Evolutionary conservation across 2,329 filamentous ascomycete species (phyloP), one percentile per base, ranked within the genome.

Genomic region (Cucurbitaria berberidis): DNA sequence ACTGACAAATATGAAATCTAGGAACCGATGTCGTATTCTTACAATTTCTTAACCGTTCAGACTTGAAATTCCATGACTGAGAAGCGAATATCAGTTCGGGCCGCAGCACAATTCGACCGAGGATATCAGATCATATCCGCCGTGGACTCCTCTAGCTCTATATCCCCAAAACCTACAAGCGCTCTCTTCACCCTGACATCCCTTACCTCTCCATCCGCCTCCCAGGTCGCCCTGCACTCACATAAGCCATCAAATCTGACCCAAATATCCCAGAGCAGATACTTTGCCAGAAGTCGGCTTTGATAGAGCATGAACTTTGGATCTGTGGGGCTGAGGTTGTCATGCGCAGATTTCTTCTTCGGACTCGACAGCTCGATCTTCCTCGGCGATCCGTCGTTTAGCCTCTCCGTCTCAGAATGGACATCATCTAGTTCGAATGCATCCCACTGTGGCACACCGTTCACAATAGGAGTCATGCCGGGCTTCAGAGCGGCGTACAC

Each of bases 261-360:
- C 56, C 56, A 61, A 1, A 61, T 29, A 44, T 53, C 50, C 38
- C 46, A 38, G 7, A 66, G 10, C 5, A 66, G 19, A 21, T 52
- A 45, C 11, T 38, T 19, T 1, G 58, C 53, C 6, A 66, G 29
- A n/a, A 51, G 7, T 2, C 62, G 54, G 11, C 60, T 60, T 36
- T 59, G 44, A 34, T 53, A 63, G 35, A 64, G 16, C 16, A 54
- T 51, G 10, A 46, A 57, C 44, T 56, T 62, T 0, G 47, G 51
- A 26, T 60, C 40, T 9, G n/a, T 30, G 0, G 53, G 52, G n/a
- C 38, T 32, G 5, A 46, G 11, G 1, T 38, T 43, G 2, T 48
- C 22, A 7, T 34, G 5, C 2, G 21, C 2, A 11, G 19, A 27
- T 3, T 46, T 54, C 13, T 46, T 32, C 39, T 32, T 35, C n/a